Conservation (phyloP, 2,329 filamentous ascomycete species). For the Neocucurbitaria cava region DNA sequence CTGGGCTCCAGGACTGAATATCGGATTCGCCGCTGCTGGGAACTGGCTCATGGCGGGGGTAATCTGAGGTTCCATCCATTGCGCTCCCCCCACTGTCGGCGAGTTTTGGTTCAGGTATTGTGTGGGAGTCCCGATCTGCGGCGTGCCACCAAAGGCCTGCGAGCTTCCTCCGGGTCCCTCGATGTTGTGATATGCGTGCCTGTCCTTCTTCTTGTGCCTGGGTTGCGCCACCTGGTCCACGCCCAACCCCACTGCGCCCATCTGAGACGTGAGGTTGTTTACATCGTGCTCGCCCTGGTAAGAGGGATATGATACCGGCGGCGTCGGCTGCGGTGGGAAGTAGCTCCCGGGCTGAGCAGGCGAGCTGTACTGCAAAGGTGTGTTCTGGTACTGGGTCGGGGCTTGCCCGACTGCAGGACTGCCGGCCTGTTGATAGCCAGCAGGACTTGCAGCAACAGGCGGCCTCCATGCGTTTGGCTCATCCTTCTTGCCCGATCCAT, state of each 20-base stretch:
- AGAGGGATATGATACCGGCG: constrained; percentile 21
- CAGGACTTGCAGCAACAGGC: constrained; percentile 53
- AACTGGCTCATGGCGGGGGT: constrained; percentile 65
- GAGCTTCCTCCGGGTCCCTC: constrained; percentile 72
- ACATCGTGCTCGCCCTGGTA: constrained; percentile 44
- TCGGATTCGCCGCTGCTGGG: constrained; percentile 61
- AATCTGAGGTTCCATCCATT: constrained; percentile 52
- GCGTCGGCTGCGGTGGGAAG: constrained; percentile 49
- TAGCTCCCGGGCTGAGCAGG: constrained; percentile 49
- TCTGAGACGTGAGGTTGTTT: constrained; percentile 35
- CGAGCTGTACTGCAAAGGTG: constrained; percentile 35
- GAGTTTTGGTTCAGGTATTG: constrained; percentile 64
- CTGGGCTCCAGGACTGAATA: constrained; percentile 55
- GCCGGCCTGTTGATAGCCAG: constrained; percentile 53
- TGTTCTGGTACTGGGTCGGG: constrained; percentile 41
- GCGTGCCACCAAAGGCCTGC: constrained; percentile 73
- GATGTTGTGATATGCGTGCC: constrained; percentile 89
- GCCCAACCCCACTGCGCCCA: constrained; percentile 38
- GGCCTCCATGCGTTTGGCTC: constrained; percentile 48
- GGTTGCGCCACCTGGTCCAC: constrained; percentile 53
- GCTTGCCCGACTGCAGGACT: constrained; percentile 36
- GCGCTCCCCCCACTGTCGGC: constrained; percentile 41
- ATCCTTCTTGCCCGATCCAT: constrained; percentile 35
- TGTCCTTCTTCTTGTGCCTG: constrained; percentile 85
- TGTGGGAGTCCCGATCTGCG: constrained; percentile 62